A percentile compares a stretch with the other conserved stretches of the same genome.
These are phyloP conservation scores for Sapria himalayana DNA, from an alignment of 345 rosid genomes.

Conservation along the genomic window DNA sequence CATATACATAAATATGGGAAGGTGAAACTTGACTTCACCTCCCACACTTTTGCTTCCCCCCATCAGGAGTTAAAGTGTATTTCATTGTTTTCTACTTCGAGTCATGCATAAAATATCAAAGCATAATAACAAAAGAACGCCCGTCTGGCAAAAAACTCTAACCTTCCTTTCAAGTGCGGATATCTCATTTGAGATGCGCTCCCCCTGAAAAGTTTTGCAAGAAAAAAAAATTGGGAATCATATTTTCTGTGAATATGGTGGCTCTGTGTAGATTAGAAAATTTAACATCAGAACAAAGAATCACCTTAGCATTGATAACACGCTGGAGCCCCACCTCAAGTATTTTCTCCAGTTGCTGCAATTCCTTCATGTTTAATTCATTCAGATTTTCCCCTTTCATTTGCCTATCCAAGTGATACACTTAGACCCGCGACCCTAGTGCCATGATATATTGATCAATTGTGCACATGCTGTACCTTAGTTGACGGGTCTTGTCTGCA, in stretches of 20 bases:
- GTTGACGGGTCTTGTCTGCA: slow-evolving; percentile 27
- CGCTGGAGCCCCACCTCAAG: slow-evolving; percentile 25
- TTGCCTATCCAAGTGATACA: too few relatives aligned
- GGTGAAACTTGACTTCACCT: too few relatives aligned
- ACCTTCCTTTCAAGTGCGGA: slow-evolving; percentile 32
- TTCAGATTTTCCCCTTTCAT: slow-evolving; percentile 38
- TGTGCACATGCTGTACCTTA: slow-evolving; percentile 20
- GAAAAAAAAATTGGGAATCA: neutral
- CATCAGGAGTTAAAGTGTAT: too few relatives aligned
- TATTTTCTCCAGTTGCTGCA: slow-evolving; percentile 22
- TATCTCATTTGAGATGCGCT: slow-evolving; percentile 25
- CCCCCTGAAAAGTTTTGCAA: too few relatives aligned
- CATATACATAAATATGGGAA: too few relatives aligned
- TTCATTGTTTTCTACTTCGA: too few relatives aligned
- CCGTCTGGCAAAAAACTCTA: too few relatives aligned
- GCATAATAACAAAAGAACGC: too few relatives aligned
- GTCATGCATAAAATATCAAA: too few relatives aligned
- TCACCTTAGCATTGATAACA: slow-evolving; percentile 19
- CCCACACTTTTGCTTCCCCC: too few relatives aligned
- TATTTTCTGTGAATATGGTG: neutral
- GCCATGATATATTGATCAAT: too few relatives aligned
- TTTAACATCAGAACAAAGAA: neutral
- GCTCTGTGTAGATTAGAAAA: neutral
- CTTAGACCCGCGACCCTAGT: too few relatives aligned
- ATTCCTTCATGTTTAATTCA: slow-evolving; percentile 24